Evolutionary conservation across 495 filamentous ascomycete genomes (phyloP), one percentile per base, ranked within the genome.

Genomic region (Cryomyces antarcticus): DNA sequence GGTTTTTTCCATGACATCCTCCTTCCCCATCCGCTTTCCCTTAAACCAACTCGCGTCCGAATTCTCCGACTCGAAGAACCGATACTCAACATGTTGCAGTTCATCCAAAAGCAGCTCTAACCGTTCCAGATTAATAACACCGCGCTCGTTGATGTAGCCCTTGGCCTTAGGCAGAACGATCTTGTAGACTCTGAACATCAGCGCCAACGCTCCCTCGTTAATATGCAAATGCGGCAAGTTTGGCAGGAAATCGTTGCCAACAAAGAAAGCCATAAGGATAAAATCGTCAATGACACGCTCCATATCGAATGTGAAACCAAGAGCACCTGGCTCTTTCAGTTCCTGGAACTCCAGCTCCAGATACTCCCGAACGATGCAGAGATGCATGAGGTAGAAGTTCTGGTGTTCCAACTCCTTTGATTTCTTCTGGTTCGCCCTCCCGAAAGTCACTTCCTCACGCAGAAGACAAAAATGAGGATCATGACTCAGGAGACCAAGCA

Each of bases 181-280:
- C 55, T 95, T 95, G 68, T 99, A 99, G 46, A 92, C 75, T 58
- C 80, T 83, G 59, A 99, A 99, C 87, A 96, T 95, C 48, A 89
- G 72, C 13, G 86, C 80, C 54, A 96, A 63, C 7, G 92, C 92
- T 31, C 92, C 92, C 58, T 96, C 92, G 61, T 99, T 99, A 62
- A 99, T 99, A 62, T 96, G 92, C 46, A 99, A 63, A 49, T 92
- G 82, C 3, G 92, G 92, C 41, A 99, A 65, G 62, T 96, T 94
- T 4, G 92, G 92, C 53, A 99, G 70, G 62, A 99, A 99, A 63
- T 99, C 92, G 59, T 99, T 99, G 57, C 92, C 92, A 56, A 99
- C 85, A 56, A 99, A 99, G 66, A 99, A 99, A 30, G 85, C 87
- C 82, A 99, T 93, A 36, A 99, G 71, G 55, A 99, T 96, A 61